phyloP scores from a whole-genome alignment of 257 asterid species.

The Solanum etuberosum region DNA sequence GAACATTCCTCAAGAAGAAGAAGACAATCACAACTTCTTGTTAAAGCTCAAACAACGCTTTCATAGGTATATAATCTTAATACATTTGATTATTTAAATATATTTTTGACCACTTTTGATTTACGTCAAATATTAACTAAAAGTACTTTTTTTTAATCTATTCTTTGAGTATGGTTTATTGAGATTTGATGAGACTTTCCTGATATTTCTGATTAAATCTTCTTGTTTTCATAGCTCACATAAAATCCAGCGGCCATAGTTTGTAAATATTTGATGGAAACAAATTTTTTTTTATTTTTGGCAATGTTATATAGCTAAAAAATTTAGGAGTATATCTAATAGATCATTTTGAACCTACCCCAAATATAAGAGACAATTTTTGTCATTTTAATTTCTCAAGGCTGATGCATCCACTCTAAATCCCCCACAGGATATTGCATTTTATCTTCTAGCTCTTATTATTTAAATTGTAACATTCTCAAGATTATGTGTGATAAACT shows the following conservation, averaged over 20 bases:
- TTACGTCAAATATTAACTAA: neutral
- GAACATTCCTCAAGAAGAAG: conserved; percentile 45
- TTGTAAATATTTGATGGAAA: neutral
- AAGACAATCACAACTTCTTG: conserved; percentile 58
- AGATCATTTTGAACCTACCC: neutral
- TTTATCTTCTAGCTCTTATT: neutral
- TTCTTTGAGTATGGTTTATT: neutral
- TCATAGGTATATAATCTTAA: conserved; percentile 20
- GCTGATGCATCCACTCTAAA: neutral
- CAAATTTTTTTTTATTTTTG: neutral
- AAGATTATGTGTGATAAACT: neutral
- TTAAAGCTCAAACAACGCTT: conserved; percentile 39
- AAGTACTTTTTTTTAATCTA: neutral
- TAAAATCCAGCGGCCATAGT: neutral
- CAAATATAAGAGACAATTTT: neutral
- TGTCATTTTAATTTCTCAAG: neutral
- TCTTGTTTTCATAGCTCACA: neutral
- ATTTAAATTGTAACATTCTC: neutral
- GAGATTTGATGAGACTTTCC: neutral
- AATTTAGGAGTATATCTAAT: neutral
- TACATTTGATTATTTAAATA: neutral
- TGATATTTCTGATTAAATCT: neutral
- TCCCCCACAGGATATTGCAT: neutral
- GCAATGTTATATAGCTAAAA: neutral
- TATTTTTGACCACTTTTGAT: neutral